Conservation (phyloP, 352 stramenopile species). For the Pythium rhizo-oryzae region DNA sequence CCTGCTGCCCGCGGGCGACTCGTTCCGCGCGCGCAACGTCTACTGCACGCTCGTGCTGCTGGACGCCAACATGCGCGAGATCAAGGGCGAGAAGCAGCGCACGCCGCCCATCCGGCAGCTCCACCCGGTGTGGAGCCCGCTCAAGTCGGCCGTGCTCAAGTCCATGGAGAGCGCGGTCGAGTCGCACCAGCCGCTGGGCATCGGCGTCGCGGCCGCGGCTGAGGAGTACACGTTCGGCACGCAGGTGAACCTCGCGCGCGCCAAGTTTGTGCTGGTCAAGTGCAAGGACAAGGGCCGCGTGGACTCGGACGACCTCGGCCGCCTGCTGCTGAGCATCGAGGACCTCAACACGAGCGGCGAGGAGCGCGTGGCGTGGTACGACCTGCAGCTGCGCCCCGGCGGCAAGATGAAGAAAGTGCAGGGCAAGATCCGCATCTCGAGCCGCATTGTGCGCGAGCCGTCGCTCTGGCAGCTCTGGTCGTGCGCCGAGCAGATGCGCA, state of each 20-base stretch:
- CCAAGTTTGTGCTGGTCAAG: conserved; percentile 86
- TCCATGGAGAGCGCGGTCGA: conserved; percentile 80
- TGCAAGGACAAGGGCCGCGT: conserved; percentile 90
- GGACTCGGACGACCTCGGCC: conserved; percentile 79
- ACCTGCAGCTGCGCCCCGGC: conserved; percentile 78
- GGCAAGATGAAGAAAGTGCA: conserved; percentile 87
- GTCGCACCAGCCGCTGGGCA: conserved; percentile 84
- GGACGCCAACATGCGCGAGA: conserved; percentile 83
- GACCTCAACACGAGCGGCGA: conserved; percentile 85
- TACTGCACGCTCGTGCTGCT: conserved; percentile 87
- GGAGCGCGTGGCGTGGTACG: conserved; percentile 85
- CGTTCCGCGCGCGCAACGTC: conserved; percentile 56
- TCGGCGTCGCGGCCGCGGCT: conserved; percentile 73
- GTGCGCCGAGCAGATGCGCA: conserved; percentile 82
- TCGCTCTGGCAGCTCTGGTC: conserved; percentile 86
- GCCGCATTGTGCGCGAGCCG: conserved; percentile 82
- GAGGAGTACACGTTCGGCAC: conserved; percentile 91
- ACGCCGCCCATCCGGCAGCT: conserved; percentile 62
- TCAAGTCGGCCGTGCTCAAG: conserved; percentile 79
- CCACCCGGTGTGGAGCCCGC: conserved; percentile 81
- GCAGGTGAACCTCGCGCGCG: conserved; percentile 66
- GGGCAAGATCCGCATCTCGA: conserved; percentile 82
- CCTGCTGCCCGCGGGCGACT: conserved; percentile 61
- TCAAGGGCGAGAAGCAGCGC: conserved; percentile 88
- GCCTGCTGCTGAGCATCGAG: conserved; percentile 78